phyloP scores from a whole-genome alignment of 192 early-diverging fungal species.

The Jimgerdemannia lactiflua region DNA sequence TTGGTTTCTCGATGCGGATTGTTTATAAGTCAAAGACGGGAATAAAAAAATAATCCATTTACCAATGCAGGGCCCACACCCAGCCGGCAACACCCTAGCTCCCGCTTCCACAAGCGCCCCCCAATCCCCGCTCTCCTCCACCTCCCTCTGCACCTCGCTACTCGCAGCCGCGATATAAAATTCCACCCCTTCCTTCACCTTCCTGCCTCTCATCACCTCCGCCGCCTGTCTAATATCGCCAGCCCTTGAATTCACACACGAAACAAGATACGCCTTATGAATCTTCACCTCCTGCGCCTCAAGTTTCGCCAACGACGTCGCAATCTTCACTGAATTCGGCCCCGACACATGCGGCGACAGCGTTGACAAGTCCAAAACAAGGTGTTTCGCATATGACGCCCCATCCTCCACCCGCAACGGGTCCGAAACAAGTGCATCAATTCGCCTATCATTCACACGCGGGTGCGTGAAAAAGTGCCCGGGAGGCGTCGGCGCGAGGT shows the following conservation, averaged over 20 bases:
- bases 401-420: slow-evolving; percentile 47
- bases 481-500: slow-evolving; percentile 35
- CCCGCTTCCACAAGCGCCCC: slow-evolving; percentile 82
- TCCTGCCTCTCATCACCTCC: slow-evolving; percentile 67
- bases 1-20: not conserved
- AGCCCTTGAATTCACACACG: slow-evolving; percentile 93
- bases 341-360: slow-evolving; percentile 89
- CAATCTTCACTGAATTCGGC: slow-evolving; percentile 95
- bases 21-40: not conserved
- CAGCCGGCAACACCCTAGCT: slow-evolving; percentile 85
- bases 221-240: slow-evolving; percentile 89
- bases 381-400: slow-evolving; percentile 79
- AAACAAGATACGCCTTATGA: slow-evolving; percentile 96
- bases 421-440: slow-evolving; percentile 36
- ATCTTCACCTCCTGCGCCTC: slow-evolving; percentile 75
- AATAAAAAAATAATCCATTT: slow-evolving; percentile 32
- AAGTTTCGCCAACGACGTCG: slow-evolving; percentile 74
- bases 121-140: slow-evolving; percentile 86
- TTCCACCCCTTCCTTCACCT: slow-evolving; percentile 76
- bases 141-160: slow-evolving; percentile 88
- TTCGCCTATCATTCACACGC: slow-evolving; percentile 49
- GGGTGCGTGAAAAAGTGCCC: slow-evolving; percentile 51
- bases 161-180: slow-evolving; percentile 97
- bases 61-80: slow-evolving; percentile 94
- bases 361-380: slow-evolving; percentile 86